Base-by-base conservation (phyloP, 2,329 filamentous ascomycete species). In the Cercospora sp. region DNA sequence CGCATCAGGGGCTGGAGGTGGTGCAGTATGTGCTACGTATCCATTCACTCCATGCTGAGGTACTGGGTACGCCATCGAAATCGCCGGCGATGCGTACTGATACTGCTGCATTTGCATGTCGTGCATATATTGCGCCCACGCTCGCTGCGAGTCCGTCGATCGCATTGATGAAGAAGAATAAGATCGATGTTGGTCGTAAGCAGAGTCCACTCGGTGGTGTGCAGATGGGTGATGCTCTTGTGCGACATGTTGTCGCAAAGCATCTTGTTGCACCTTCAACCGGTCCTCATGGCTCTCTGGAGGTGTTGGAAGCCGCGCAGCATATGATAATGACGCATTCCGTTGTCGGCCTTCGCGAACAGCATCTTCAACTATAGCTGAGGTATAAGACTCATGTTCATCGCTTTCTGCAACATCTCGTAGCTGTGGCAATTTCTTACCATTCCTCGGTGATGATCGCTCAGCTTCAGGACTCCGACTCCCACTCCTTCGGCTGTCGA, bases 1-100 rank as follows among this genome's bases (percentile, higher is more conserved):
- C 8, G 76, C 66, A 12, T 77, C 75, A 10, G 77, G 77, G 0
- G 67, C 77, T 2, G 71, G 67, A 13, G 76, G 75, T 31, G 65
- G 74, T n/a, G 70, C 65, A 18, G 61, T 51, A 16, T 67, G 65
- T 8, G 68, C 45, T 36, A 68, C 57, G 26, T 74, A 65, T 18
- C 67, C 64, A 33, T 72, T 69, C 26, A 66, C 64, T 2, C 59
- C 26, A 36, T 65, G 70, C 8, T 66, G 51, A 8, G 69, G 71
- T 9, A 62, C 53, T 16, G 68, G 63, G 48, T 68, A 69, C 7
- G 55, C 58, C 51, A 57, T 39, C 42, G 66, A 33, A 10, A 59
- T 53, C 18, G 72, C 72, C 30, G 70, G 66, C 5, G 73, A 66
- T 16, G 71, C 69, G 60, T 70, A 70, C 36, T 72, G 72, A 60